Percentiles rank a stretch among this genome's conserved stretches.
These are phyloP conservation scores for Cladosporium sp. DNA, from an alignment of 2,329 filamentous ascomycete genomes.

Conservation along the genomic window DNA sequence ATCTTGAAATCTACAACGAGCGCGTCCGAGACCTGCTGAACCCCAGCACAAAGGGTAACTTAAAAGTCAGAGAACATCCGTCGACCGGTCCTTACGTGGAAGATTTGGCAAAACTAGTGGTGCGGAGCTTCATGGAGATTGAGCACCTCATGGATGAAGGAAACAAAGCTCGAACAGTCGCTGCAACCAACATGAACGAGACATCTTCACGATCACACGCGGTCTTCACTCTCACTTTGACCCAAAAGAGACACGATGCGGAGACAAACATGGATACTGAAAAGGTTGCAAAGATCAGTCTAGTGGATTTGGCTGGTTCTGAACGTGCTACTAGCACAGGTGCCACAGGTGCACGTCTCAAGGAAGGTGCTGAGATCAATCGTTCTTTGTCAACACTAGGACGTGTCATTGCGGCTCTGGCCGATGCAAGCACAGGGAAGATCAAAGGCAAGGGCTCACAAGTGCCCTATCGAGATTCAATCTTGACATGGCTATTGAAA, in stretches of 20 bases:
- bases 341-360: constrained; percentile 87
- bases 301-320: constrained; percentile 96
- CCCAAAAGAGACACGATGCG: constrained; percentile 83
- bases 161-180: constrained; percentile 96
- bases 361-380: constrained; percentile 98
- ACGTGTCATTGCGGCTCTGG: constrained; percentile 92
- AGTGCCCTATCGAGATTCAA: constrained; percentile 94
- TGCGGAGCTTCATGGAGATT: constrained; percentile 90
- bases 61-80: constrained; percentile 96
- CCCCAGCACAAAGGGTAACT: constrained; percentile 88
- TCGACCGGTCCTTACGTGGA: constrained; percentile 97
- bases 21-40: constrained; percentile 92
- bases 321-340: constrained; percentile 96
- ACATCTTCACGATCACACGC: constrained; percentile 97
- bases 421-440: constrained; percentile 79
- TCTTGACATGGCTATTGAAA: constrained; percentile 93
- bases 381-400: constrained; percentile 91
- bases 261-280: constrained; percentile 97
- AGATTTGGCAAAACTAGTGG: constrained; percentile 90
- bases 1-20: constrained; percentile 99
- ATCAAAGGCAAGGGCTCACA: constrained; percentile 71
- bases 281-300: constrained; percentile 94
- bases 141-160: constrained; percentile 98
- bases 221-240: constrained; percentile 93
- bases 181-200: constrained; percentile 99